Evolutionary conservation across 768 basidiomycete genomes (phyloP), one percentile per base, ranked within the genome.

Genomic region (Podaxis mareebaensis): DNA sequence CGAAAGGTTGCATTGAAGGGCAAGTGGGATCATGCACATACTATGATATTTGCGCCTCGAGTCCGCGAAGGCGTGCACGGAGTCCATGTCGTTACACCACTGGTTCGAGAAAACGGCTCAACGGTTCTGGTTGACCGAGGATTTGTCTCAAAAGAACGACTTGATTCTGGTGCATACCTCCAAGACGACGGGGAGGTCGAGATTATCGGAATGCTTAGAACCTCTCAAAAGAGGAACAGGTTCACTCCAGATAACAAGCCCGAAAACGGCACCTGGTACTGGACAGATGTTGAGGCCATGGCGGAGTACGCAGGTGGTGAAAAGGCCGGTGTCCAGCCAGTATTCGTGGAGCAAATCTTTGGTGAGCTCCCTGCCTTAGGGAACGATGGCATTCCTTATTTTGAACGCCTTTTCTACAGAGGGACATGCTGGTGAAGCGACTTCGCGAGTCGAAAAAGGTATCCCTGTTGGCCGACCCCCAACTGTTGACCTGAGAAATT

Each of bases 81-180:
- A 0, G 92, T 89, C 68, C 88, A 96, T 66, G 83, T 99, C 28
- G 79, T 99, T 58, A 94, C 92, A 4, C 97, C 97, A 0, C 80
- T 99, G 51, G 71, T 89, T 36, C 88, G 96, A 51, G 79, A 84
- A 52, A 85, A 90, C 67, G 93, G 91, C 12, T 86, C 92, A 1
- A 95, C 94, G 1, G 80, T 99, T 38, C 80, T 99, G 22, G 91
- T 99, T 56, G 93, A 99, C 76, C 87, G 96, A 46, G 97, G 97
- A 0, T 99, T 98, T 74, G 83, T 99, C 26, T 87, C 88, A 8
- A 82, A 81, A 17, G 81, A 83, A 2, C 75, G 78, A 53, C 67
- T 75, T 7, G 63, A 69, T 51, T 67, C 71, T 52, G 63, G 70
- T 36, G 65, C 72, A 64, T 68, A 73, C 66, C 71, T 75, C 58